Percentiles rank a stretch among this genome's conserved stretches.
phyloP scores from a whole-genome alignment of 2,329 filamentous ascomycete species.

The Geoglossum cookeanum region DNA sequence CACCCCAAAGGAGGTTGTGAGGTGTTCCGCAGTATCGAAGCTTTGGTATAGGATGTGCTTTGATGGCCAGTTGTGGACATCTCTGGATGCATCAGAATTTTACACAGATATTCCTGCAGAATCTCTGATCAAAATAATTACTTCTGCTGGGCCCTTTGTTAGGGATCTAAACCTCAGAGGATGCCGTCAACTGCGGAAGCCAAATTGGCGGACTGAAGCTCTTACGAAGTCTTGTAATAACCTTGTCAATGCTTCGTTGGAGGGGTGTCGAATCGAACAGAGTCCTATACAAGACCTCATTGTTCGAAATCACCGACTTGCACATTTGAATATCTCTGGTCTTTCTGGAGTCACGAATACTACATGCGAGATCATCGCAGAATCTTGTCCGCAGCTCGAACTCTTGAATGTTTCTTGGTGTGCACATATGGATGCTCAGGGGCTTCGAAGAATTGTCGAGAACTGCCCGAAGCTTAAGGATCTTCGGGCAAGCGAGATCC shows the following conservation, averaged over 20 bases:
- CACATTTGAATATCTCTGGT: slow-evolving; percentile 74
- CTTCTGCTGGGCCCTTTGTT: slow-evolving; percentile 71
- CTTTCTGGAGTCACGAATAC: slow-evolving; percentile 62
- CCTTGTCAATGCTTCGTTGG: slow-evolving; percentile 68
- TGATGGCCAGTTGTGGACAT: slow-evolving; percentile 84
- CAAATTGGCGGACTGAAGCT: slow-evolving; percentile 57
- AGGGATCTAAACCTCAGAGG: slow-evolving; percentile 79
- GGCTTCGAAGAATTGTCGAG: slow-evolving; percentile 52
- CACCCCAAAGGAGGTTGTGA: slow-evolving; percentile 61
- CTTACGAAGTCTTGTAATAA: slow-evolving; percentile 75
- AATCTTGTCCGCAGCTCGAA: slow-evolving; percentile 65
- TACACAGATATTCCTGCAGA: slow-evolving; percentile 74
- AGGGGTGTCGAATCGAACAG: slow-evolving; percentile 75
- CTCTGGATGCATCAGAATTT: slow-evolving; percentile 67
- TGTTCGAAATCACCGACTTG: slow-evolving; percentile 55
- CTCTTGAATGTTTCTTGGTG: slow-evolving; percentile 87
- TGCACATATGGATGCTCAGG: slow-evolving; percentile 60
- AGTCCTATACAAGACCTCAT: slow-evolving; percentile 61
- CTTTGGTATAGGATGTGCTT: slow-evolving; percentile 70
- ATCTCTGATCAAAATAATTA: slow-evolving; percentile 68
- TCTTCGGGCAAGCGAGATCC: slow-evolving; percentile 62
- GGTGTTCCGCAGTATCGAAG: slow-evolving; percentile 57
- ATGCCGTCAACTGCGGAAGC: slow-evolving; percentile 62
- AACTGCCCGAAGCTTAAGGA: slow-evolving; percentile 58
- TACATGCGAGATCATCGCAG: slow-evolving; percentile 69